A percentile compares a stretch with the other conserved stretches of the same genome.
These are phyloP conservation scores for Beta macrorhiza DNA, from an alignment of 179 eudicot species.

Conservation along the genomic window DNA sequence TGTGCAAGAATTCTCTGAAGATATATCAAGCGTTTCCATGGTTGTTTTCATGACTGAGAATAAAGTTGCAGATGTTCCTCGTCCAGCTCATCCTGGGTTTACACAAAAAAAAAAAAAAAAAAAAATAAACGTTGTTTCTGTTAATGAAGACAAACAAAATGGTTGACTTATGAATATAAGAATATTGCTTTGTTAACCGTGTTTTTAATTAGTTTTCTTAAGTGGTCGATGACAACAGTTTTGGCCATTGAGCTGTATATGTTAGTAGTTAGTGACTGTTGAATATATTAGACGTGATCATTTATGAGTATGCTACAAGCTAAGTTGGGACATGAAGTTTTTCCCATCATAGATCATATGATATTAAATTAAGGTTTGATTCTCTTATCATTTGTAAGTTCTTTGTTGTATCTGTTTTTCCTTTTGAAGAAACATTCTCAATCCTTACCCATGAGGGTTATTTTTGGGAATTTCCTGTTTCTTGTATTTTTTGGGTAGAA, in stretches of 20 bases:
- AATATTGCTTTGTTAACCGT: conserved; percentile 10
- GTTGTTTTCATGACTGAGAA: conserved; percentile 35
- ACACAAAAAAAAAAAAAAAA: not conserved
- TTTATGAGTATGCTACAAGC: too few relatives aligned
- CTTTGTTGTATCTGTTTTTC: too few relatives aligned
- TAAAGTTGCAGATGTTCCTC: conserved; percentile 26
- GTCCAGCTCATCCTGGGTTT: conserved; percentile 38
- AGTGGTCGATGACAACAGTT: conserved; percentile 15
- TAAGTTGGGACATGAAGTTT: too few relatives aligned
- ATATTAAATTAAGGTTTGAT: too few relatives aligned
- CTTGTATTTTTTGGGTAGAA: too few relatives aligned
- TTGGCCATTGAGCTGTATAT: not conserved
- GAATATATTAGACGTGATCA: too few relatives aligned
- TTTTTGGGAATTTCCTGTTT: too few relatives aligned
- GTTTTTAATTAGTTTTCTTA: conserved; percentile 1
- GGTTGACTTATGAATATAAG: not conserved
- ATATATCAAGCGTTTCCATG: conserved; percentile 34
- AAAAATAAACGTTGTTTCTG: not conserved
- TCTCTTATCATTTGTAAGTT: too few relatives aligned
- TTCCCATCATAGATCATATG: too few relatives aligned
- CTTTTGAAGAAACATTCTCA: too few relatives aligned
- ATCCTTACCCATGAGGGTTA: too few relatives aligned
- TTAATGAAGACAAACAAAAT: not conserved
- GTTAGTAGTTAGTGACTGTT: too few relatives aligned
- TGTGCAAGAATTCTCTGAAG: conserved; percentile 35